phyloP scores from a whole-genome alignment of 2,329 filamentous ascomycete genomes.

The Cladosporium sp. region DNA sequence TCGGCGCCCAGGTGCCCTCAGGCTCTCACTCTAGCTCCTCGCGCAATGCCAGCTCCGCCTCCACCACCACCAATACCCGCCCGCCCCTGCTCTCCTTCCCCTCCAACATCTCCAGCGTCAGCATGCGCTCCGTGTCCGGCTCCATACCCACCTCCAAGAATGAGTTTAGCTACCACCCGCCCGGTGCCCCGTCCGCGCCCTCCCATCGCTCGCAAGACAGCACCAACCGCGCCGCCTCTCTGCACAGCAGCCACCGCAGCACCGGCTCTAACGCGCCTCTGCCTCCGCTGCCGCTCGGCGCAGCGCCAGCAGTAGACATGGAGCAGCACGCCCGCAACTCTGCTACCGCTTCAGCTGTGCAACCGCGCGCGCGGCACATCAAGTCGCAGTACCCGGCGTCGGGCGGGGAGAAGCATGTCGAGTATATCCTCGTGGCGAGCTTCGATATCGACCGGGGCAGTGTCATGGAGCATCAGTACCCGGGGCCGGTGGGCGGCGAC shows the following conservation, averaged over 20 bases:
- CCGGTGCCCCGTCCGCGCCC: constrained; percentile 36
- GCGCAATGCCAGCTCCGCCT: constrained; percentile 20
- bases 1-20: constrained; percentile 32
- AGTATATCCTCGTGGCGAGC: constrained; percentile 95
- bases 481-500: constrained; percentile 89
- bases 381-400: constrained; percentile 52
- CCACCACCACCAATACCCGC: constrained; percentile 27
- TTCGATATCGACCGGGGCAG: constrained; percentile 96
- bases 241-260: constrained; percentile 12
- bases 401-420: constrained; percentile 80
- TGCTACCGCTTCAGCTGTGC: not conserved
- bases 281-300: constrained; percentile 14
- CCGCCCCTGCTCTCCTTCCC: constrained; percentile 43
- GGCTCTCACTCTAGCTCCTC: constrained; percentile 28
- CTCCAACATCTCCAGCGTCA: constrained; percentile 41
- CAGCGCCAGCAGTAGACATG: constrained; percentile 16
- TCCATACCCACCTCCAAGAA: constrained; percentile 11
- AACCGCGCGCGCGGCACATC: constrained; percentile 31
- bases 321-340: not conserved
- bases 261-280: not conserved
- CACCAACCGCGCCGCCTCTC: constrained; percentile 24
- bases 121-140: constrained; percentile 25
- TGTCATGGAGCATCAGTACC: constrained; percentile 98
- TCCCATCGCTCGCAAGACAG: constrained; percentile 37
- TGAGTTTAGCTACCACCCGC: constrained; percentile 18